Evolutionary conservation across 305 asterid genomes (phyloP), one percentile per base, ranked within the genome.

Genomic region (Solanum chacoense): DNA sequence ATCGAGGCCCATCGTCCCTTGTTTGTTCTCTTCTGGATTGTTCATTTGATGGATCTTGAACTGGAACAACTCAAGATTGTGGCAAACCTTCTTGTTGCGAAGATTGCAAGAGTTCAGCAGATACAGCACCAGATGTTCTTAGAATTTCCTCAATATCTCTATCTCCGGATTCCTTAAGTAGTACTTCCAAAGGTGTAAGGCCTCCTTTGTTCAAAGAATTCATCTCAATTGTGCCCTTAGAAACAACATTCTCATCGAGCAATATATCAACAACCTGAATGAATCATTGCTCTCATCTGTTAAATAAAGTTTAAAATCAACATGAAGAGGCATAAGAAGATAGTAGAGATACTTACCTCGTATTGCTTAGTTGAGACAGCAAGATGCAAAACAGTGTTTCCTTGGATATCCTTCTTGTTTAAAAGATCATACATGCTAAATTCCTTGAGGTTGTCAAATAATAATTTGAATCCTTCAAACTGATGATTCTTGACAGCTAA

Each of bases 301-400:
- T 28, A 22, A 34, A 11, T 26, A 35, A 65, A 34, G 78, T 11
- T 63, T 7, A 65, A 35, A 4, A 79, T 26, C 67, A 79, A 79
- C 3, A 85, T 18, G 32, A 55, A 20, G 14, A 65, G 63, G 18
- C 63, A 14, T 71, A 74, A 24, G 22, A 85, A 32, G 13, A 55
- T 71, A 85, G 78, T 11, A 6, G 35, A 14, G 40, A 20, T 42
- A 88, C 86, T 88, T 40, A 88, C 97, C 95, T 94, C 95, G 26
- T 91, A 93, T 76, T 94, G 95, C 84, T 94, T 94, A 69, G 63
- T 59, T 2, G 90, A 92, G 7, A 92, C 91, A 3, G 95, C 95
- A 26, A 93, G 91, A 89, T 95, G 98, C 92, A 95, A 80, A 18
- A 93, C 55, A 40, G 94, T 91, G 65, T 93, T 89, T 22, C 94